Evolutionary conservation across 2,329 filamentous ascomycete species (phyloP), one percentile per base, ranked within the genome.

Genomic region (Penicillium sclerotiorum): DNA sequence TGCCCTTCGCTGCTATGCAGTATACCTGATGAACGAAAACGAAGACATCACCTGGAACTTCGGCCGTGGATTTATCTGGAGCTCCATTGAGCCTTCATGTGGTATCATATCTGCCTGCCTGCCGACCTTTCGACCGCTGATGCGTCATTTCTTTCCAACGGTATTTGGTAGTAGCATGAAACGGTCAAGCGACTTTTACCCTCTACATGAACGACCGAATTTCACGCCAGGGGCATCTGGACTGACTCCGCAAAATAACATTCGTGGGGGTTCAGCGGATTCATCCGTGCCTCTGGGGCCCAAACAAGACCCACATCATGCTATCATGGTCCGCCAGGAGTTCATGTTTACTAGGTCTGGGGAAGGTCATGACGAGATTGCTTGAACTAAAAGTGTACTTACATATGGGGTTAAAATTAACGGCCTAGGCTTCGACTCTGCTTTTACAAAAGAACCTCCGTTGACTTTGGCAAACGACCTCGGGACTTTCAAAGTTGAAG

Each of bases 1-100:
- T 11, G 72, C 76, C 37, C 50, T 76, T 47, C 70, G 74, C 12
- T 68, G 71, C 47, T 72, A 72, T 27, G 74, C 71, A 1, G 61
- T 76, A 8, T 59, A 68, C 35, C 68, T 71, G 51, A 73, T 73
- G 9, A 71, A 69, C 5, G 70, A 63, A 11, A 74, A 65, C 25
- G 63, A 65, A 5, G 73, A 77, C 37, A 73, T 69, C 12, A 63
- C 64, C 4, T 70, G 63, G 62, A 58, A 57, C 13, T 56, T 65
- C 39, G 61, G 57, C 33, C 52, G 62, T 17, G 60, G 63, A 17
- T 68, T 69, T 50, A 58, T 67, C 7, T 67, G 69, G 61, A 70
- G 67, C 7, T 64, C 59, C 28, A 55, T 70, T 22, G 69, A 72
- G 50, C 62, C 68, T 8, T 65, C 62, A 17, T 59, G 68, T 9